A percentile compares a stretch with the other conserved stretches of the same genome.
phyloP scores from a whole-genome alignment of 768 basidiomycete species.

The Phylloporus rhodoxanthus region DNA sequence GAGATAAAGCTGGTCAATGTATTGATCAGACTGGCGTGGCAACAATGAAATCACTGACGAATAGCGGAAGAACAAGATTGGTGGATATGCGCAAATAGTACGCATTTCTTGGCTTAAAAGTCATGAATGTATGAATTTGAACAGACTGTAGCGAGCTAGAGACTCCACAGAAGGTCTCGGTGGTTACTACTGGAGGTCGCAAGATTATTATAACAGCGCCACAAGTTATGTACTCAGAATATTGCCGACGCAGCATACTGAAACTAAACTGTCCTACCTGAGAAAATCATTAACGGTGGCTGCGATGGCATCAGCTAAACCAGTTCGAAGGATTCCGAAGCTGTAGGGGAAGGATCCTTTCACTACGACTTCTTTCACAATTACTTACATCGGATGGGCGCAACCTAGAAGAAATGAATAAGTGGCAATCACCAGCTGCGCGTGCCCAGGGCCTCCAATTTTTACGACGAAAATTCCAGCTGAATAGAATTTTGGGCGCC shows the following conservation, averaged over 20 bases:
- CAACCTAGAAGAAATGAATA: no score
- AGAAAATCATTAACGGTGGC: no score
- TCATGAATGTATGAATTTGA: conserved; percentile 36
- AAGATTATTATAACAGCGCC: no score
- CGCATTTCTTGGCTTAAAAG: conserved; percentile 66
- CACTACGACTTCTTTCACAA: conserved; percentile 29
- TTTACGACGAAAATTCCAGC: conserved; percentile 31
- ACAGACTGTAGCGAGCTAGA: no score
- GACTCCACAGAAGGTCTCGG: no score
- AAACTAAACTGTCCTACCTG: conserved; percentile 37
- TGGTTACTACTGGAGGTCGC: no score
- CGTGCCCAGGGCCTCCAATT: no score
- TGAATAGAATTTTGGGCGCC: conserved; percentile 93
- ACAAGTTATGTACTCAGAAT: conserved; percentile 22
- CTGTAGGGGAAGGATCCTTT: conserved; percentile 92
- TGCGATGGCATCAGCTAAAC: conserved; percentile 22
- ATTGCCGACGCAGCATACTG: no score
- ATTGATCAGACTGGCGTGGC: conserved; percentile 6
- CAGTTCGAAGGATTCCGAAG: no score
- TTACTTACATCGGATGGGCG: no score
- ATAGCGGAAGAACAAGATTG: conserved; percentile 68
- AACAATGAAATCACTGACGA: conserved; percentile 40
- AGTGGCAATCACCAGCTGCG: no score
- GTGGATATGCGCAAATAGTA: conserved; percentile 81
- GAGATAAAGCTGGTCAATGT: conserved; percentile 58